These are phyloP conservation scores for Tolypocladium album DNA, from an alignment of 2,329 filamentous ascomycete genomes.

Conservation along the genomic window DNA sequence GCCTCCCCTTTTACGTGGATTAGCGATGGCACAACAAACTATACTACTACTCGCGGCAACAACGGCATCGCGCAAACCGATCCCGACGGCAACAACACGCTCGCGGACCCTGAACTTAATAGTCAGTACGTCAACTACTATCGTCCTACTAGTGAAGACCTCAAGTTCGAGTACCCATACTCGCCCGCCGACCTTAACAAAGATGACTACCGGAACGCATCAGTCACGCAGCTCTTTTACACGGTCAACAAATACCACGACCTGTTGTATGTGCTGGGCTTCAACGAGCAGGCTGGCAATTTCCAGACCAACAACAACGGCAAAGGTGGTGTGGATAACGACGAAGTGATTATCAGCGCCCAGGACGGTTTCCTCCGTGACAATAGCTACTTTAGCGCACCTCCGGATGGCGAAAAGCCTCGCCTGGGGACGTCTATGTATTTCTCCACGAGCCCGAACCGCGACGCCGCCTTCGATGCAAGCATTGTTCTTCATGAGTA, in stretches of 20 bases:
- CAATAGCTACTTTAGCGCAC: slow-evolving; percentile 48
- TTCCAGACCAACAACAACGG: too few relatives aligned
- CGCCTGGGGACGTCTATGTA: slow-evolving; percentile 52
- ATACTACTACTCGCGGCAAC: slow-evolving; percentile 46
- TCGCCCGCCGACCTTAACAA: slow-evolving; percentile 21
- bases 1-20: slow-evolving; percentile 43
- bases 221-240: too few relatives aligned
- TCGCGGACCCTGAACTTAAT: neutral
- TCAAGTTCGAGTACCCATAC: slow-evolving; percentile 38
- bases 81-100: slow-evolving; percentile 27
- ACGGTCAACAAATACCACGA: too few relatives aligned
- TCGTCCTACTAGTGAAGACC: slow-evolving; percentile 30
- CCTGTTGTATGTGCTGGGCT: too few relatives aligned
- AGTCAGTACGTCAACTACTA: slow-evolving; percentile 20
- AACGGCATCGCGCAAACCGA: slow-evolving; percentile 42
- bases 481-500: slow-evolving; percentile 51
- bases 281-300: too few relatives aligned
- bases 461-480: slow-evolving; percentile 48
- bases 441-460: slow-evolving; percentile 32
- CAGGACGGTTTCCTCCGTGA: slow-evolving; percentile 45
- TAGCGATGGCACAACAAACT: slow-evolving; percentile 32
- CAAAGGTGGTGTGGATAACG: too few relatives aligned
- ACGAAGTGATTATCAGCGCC: slow-evolving; percentile 43
- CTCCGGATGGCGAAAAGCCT: slow-evolving; percentile 36
- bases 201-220: slow-evolving; percentile 26